Percentiles rank a stretch among this genome's conserved stretches.
Conservation (phyloP, 345 rosid species). For the Arabis alpina region DNA sequence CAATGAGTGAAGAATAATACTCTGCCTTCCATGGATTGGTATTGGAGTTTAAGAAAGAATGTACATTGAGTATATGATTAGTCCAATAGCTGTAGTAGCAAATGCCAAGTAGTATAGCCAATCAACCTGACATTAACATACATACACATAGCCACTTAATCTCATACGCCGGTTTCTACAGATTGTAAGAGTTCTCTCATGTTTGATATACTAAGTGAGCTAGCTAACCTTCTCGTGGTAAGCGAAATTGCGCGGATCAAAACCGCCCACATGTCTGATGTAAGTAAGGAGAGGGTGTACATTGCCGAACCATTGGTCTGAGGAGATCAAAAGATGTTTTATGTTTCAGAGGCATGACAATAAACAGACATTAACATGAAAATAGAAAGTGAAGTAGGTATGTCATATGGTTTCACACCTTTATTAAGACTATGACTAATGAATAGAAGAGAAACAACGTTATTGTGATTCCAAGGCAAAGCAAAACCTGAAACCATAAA, state of each 20-base stretch:
- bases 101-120: slow-evolving; percentile 89
- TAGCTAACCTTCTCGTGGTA: slow-evolving; percentile 78
- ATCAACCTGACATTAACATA: slow-evolving; percentile 55
- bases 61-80: slow-evolving; percentile 77
- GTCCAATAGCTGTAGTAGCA: slow-evolving; percentile 69
- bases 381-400: neutral
- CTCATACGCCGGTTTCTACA: neutral
- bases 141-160: neutral
- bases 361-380: neutral
- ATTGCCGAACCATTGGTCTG: slow-evolving; percentile 82
- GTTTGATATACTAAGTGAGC: neutral
- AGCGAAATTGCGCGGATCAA: slow-evolving; percentile 84
- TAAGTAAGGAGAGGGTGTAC: slow-evolving; percentile 87
- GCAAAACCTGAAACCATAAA: slow-evolving; percentile 59
- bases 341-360: neutral
- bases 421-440: slow-evolving; percentile 69
- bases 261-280: slow-evolving; percentile 97
- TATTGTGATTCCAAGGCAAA: slow-evolving; percentile 63
- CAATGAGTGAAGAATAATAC: neutral
- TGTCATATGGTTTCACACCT: slow-evolving; percentile 52
- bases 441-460: slow-evolving; percentile 85
- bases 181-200: neutral
- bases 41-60: neutral
- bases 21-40: no score
- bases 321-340: neutral